Evolutionary conservation across 176 grass and related monocot species (phyloP), one percentile per base, ranked within the genome.

Genomic region (Panicum miliaceum): DNA sequence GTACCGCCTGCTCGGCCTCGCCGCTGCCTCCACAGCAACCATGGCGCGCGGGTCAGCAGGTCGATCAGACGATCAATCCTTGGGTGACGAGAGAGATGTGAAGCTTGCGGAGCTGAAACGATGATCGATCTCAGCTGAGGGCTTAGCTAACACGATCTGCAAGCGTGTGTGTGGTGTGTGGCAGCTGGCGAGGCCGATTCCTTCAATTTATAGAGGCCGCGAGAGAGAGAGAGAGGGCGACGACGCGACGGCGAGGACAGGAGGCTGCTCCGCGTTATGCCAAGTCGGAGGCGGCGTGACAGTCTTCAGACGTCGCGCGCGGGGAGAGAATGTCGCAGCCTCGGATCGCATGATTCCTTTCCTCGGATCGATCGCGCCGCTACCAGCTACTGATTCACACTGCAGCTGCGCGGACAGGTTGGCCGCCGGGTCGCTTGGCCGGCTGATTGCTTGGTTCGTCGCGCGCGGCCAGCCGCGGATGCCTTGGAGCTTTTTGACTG

Each of bases 1-100:
- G 74, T 83, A 95, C 72, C 89, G 77, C 82, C 66, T 88, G 22
- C 46, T 57, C 36, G 14, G 37, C 71, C 60, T 73, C 42, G 5
- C 4, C 8, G 64, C 85, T 69, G 78, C 59, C 29, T 77, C 84
- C 9, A 4, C 52, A 3, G 13, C 62, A 23, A 89, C 35, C 88
- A 92, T 94, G 68, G 45, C 29, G 46, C n/a, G n/a, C n/a, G n/a
- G n/a, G n/a, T n/a, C n/a, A n/a, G n/a, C n/a, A n/a, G n/a, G n/a
- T n/a, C n/a, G 45, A 58, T 58, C 22, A 2, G 54, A 23, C 54
- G 10, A 1, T 60, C 12, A 25, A 60, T 25, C n/a, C n/a, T 59
- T 3, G 9, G n/a, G 26, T 26, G 57, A 9, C 0, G 34, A 9
- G 54, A 8, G 32, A 75, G 32, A 15, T 1, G 3, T 58, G 53